These are phyloP conservation scores for Periconia digitata DNA, from an alignment of 2,329 filamentous ascomycete genomes.

Conservation along the genomic window DNA sequence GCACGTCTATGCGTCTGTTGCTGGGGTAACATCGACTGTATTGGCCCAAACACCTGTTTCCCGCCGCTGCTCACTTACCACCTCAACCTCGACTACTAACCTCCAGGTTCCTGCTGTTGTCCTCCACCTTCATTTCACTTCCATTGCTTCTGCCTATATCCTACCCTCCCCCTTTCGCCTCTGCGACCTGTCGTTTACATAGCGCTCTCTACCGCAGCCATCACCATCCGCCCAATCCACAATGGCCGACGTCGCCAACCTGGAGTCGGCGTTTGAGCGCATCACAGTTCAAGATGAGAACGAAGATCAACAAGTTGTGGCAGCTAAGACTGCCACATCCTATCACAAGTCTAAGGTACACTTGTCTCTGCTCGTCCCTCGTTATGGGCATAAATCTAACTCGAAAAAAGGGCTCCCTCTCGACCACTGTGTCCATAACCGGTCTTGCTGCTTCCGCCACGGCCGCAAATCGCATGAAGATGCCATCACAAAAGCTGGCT, in stretches of 20 bases:
- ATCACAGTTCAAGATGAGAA: constrained; percentile 90
- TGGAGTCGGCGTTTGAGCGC: constrained; percentile 88
- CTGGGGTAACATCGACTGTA: constrained; percentile 17
- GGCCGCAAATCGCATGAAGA: constrained; percentile 66
- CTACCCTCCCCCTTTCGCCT: constrained; percentile 2
- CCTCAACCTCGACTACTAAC: not conserved
- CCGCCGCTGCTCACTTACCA: not conserved
- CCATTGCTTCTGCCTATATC: not conserved
- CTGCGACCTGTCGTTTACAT: constrained; percentile 1
- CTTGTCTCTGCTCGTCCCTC: not conserved
- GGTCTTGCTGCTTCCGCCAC: constrained; percentile 49
- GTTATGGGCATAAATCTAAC: constrained; percentile 23
- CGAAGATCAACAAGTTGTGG: constrained; percentile 58
- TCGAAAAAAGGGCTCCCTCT: constrained; percentile 47
- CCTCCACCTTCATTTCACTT: not conserved
- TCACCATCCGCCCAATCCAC: constrained; percentile 11
- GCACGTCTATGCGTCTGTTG: constrained; percentile 5
- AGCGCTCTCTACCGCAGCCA: constrained; percentile 10
- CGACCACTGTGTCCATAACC: constrained; percentile 50
- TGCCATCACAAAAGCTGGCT: constrained; percentile 73
- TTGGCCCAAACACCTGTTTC: constrained; percentile 9
- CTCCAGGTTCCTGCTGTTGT: not conserved
- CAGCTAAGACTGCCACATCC: constrained; percentile 55
- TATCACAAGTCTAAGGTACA: constrained; percentile 78
- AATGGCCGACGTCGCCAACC: constrained; percentile 69